phyloP scores from a whole-genome alignment of 1,284 basidiomycete species.

The Puccinia novopanici region DNA sequence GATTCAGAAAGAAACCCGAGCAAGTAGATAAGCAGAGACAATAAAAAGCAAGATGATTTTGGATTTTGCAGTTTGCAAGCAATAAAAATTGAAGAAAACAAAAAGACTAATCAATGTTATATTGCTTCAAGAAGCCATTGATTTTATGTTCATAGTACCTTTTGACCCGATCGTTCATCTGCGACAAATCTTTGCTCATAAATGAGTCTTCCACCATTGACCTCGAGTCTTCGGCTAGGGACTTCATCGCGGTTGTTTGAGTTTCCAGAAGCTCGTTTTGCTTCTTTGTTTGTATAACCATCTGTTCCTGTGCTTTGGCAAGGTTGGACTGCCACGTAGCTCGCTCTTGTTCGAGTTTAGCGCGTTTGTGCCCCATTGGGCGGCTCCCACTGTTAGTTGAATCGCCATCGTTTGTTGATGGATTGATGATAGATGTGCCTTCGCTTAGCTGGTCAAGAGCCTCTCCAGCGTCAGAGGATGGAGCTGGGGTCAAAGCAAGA shows the following conservation, averaged over 20 bases:
- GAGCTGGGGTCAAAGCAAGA: too few relatives aligned
- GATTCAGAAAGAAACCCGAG: too few relatives aligned
- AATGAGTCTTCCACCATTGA: neutral
- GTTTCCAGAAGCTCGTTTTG: neutral
- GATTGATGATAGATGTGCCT: too few relatives aligned
- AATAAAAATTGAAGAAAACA: neutral
- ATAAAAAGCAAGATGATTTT: too few relatives aligned
- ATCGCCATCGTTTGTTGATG: too few relatives aligned
- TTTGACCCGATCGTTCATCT: neutral
- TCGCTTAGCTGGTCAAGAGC: too few relatives aligned
- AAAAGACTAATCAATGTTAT: neutral
- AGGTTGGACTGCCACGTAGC: neutral
- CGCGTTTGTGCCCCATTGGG: neutral
- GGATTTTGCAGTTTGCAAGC: too few relatives aligned
- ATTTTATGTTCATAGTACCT: neutral
- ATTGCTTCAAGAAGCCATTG: neutral
- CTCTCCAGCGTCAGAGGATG: too few relatives aligned
- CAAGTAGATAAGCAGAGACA: too few relatives aligned
- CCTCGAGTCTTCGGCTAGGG: neutral
- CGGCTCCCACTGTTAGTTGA: too few relatives aligned
- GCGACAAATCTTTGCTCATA: neutral
- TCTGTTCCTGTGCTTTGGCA: neutral
- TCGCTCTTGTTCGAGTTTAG: neutral
- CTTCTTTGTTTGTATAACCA: neutral
- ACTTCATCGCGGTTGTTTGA: neutral